phyloP scores from a whole-genome alignment of 495 filamentous ascomycete species.

The Darksidea phi region DNA sequence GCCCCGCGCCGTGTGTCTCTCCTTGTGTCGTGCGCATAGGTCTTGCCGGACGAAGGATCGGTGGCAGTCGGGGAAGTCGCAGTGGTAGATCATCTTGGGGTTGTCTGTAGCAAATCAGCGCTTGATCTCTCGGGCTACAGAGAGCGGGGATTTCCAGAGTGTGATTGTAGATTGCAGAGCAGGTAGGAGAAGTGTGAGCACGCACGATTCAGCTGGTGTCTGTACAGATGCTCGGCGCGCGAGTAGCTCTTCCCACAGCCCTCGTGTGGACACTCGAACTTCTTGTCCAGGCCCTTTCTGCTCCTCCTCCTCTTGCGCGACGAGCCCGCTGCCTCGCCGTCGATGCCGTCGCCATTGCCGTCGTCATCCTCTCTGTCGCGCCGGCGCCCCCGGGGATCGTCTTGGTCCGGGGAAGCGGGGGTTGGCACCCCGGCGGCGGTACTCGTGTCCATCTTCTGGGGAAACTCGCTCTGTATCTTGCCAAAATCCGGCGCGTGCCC shows the following conservation, averaged over 20 bases:
- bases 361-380: constrained; percentile 29
- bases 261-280: constrained; percentile 86
- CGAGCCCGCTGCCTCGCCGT: constrained; percentile 39
- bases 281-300: constrained; percentile 88
- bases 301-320: constrained; percentile 74
- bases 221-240: constrained; percentile 92
- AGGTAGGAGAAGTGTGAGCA: constrained; percentile 7
- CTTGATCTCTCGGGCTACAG: not conserved
- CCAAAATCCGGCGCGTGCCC: constrained; percentile 35
- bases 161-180: no score
- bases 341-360: constrained; percentile 21
- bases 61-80: constrained; percentile 88
- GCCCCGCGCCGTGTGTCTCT: constrained; percentile 92
- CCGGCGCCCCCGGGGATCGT: constrained; percentile 32
- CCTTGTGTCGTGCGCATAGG: constrained; percentile 87
- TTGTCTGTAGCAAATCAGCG: constrained; percentile 51
- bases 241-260: constrained; percentile 96
- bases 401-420: constrained; percentile 24
- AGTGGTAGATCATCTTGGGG: constrained; percentile 93
- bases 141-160: not conserved
- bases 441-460: constrained; percentile 29
- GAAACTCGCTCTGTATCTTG: constrained; percentile 31
- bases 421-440: constrained; percentile 18
- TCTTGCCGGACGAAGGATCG: constrained; percentile 93
- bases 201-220: constrained; percentile 94